Percentiles rank a stretch among this genome's conserved stretches.
Conservation (phyloP, 345 rosid species). For the Eucalyptus caleyi region DNA sequence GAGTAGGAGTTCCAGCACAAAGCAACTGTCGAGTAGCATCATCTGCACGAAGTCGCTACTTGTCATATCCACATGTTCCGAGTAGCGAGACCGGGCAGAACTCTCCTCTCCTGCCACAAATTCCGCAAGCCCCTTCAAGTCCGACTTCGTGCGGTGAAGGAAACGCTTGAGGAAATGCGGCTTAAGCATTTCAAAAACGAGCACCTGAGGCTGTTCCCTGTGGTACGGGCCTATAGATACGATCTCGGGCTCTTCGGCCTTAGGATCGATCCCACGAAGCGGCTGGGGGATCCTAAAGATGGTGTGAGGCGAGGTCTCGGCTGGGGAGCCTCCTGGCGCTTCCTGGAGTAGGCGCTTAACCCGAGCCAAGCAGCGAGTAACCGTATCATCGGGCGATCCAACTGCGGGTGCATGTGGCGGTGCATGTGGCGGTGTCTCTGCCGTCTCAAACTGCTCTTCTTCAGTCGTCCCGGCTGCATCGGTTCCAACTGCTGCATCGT, state of each 20-base stretch:
- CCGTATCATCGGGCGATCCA: no score
- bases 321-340: no score
- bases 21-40: conserved; percentile 10
- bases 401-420: no score
- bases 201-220: not conserved
- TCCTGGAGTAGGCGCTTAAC: no score
- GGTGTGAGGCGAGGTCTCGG: not conserved
- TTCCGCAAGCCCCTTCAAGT: not conserved
- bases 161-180: not conserved
- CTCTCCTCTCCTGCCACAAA: not conserved
- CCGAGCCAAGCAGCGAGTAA: no score
- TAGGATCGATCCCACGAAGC: not conserved
- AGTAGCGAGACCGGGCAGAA: not conserved
- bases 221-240: conserved; percentile 8
- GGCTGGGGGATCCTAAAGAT: not conserved
- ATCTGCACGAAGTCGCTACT: not conserved
- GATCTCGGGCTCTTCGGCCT: not conserved
- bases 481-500: no score
- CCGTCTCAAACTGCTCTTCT: no score
- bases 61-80: not conserved
- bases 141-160: not conserved
- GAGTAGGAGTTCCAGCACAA: not conserved
- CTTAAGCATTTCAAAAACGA: not conserved
- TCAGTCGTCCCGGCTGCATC: no score
- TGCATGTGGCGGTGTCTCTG: no score